Percentiles rank a stretch among this genome's conserved stretches.
Evolutionary conservation across 2,329 filamentous ascomycete genomes (phyloP).

Genomic region (Exophiala xenobiotica): DNA sequence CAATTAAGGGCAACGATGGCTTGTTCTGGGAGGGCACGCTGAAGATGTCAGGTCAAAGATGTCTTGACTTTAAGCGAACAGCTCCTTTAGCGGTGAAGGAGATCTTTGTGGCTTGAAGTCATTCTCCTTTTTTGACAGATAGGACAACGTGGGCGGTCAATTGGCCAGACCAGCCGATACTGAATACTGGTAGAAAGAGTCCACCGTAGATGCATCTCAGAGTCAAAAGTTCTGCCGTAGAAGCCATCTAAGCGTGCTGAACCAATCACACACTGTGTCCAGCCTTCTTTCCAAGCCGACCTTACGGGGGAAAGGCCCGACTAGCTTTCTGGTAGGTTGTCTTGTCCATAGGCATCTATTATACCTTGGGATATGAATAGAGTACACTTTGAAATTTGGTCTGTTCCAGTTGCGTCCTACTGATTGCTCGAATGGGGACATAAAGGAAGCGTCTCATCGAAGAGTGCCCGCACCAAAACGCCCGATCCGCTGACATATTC

Average conservation of each 20-base stretch:
- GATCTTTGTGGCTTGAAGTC: conserved; percentile 10
- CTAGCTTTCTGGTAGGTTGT: no score
- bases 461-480: not conserved
- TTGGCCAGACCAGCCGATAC: conserved; percentile 12
- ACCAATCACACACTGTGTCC: not conserved
- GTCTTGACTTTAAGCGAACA: conserved; percentile 1
- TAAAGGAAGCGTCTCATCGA: not conserved
- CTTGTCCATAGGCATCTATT: no score
- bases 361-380: no score
- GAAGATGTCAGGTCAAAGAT: no score
- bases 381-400: no score
- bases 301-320: no score
- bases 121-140: conserved; percentile 7
- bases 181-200: not conserved
- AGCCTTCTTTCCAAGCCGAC: not conserved
- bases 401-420: no score
- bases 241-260: not conserved
- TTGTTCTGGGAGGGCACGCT: no score
- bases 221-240: not conserved
- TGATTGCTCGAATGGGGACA: not conserved
- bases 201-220: not conserved
- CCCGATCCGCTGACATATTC: not conserved
- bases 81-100: conserved; percentile 18
- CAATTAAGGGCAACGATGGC: no score
- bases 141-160: conserved; percentile 14